These are phyloP conservation scores for Talaromyces wortmannii DNA, from an alignment of 495 filamentous ascomycete species.

Conservation along the genomic window DNA sequence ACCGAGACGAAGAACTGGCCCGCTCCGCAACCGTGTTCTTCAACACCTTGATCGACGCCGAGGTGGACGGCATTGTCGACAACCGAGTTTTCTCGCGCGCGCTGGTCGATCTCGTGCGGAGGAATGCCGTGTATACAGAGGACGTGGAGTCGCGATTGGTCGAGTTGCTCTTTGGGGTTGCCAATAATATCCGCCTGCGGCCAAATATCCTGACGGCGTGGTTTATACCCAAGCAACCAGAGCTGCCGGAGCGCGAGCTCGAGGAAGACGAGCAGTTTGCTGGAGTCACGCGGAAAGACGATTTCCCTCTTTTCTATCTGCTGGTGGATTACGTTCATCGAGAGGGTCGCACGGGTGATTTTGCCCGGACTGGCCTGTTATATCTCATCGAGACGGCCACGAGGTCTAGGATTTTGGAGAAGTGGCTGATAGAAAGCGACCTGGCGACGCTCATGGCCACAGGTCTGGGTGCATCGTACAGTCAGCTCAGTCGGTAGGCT, in stretches of 20 bases:
- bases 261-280: slow-evolving; percentile 61
- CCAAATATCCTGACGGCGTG: slow-evolving; percentile 79
- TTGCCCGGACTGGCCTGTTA: slow-evolving; percentile 90
- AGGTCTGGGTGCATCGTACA: slow-evolving; percentile 90
- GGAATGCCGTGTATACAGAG: slow-evolving; percentile 49
- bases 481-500: slow-evolving; percentile 76
- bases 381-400: slow-evolving; percentile 95
- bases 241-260: slow-evolving; percentile 11
- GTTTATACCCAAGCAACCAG: slow-evolving; percentile 51
- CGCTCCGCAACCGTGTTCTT: slow-evolving; percentile 78
- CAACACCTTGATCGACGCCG: slow-evolving; percentile 85
- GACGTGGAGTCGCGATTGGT: slow-evolving; percentile 81
- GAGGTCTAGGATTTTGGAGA: slow-evolving; percentile 71
- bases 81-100: slow-evolving; percentile 76
- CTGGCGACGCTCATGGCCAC: slow-evolving; percentile 95
- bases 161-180: slow-evolving; percentile 87
- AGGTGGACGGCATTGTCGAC: slow-evolving; percentile 88
- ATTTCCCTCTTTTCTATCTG: slow-evolving; percentile 93
- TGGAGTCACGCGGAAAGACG: slow-evolving; percentile 80
- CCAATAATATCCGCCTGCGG: slow-evolving; percentile 87
- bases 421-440: slow-evolving; percentile 96
- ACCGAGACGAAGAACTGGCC: slow-evolving; percentile 72
- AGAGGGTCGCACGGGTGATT: slow-evolving; percentile 87
- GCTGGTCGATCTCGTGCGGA: slow-evolving; percentile 68
- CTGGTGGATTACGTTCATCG: slow-evolving; percentile 94